Conservation (phyloP, 192 early-diverging fungal genomes). For the Gonapodya prolifera region DNA sequence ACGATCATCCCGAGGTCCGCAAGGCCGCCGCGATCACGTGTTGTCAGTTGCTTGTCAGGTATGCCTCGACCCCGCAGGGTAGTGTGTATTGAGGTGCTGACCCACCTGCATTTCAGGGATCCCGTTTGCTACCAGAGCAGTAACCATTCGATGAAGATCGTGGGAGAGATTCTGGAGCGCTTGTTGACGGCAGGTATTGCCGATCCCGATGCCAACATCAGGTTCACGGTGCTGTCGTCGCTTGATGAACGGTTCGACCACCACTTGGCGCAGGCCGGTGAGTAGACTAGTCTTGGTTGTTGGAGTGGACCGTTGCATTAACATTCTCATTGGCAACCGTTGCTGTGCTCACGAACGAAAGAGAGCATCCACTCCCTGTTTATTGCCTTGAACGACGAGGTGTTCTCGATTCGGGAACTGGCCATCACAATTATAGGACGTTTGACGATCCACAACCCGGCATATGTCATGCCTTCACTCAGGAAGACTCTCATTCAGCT, state of each 20-base stretch:
- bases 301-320: not conserved
- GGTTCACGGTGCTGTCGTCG: slow-evolving; percentile 64
- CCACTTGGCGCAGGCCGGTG: slow-evolving; percentile 64
- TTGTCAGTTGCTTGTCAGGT: slow-evolving; percentile 61
- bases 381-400: slow-evolving; percentile 82
- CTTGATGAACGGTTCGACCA: slow-evolving; percentile 75
- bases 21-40: slow-evolving; percentile 77
- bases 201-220: slow-evolving; percentile 55
- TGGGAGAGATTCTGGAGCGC: slow-evolving; percentile 77
- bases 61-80: not conserved
- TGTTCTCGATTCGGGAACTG: slow-evolving; percentile 71
- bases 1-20: slow-evolving; percentile 61
- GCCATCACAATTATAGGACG: slow-evolving; percentile 78
- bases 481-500: slow-evolving; percentile 75
- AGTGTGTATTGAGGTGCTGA: not conserved
- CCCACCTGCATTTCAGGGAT: slow-evolving; percentile 19
- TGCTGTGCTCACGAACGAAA: no score
- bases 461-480: slow-evolving; percentile 81
- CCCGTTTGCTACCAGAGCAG: slow-evolving; percentile 68
- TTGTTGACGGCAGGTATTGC: slow-evolving; percentile 80
- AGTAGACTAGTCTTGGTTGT: not conserved
- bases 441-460: slow-evolving; percentile 74
- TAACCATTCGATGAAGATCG: slow-evolving; percentile 64
- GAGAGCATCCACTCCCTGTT: slow-evolving; percentile 81
- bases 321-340: not conserved